Conservation (phyloP, 75 land plant genomes). For the Pseudotsuga menziesii region DNA sequence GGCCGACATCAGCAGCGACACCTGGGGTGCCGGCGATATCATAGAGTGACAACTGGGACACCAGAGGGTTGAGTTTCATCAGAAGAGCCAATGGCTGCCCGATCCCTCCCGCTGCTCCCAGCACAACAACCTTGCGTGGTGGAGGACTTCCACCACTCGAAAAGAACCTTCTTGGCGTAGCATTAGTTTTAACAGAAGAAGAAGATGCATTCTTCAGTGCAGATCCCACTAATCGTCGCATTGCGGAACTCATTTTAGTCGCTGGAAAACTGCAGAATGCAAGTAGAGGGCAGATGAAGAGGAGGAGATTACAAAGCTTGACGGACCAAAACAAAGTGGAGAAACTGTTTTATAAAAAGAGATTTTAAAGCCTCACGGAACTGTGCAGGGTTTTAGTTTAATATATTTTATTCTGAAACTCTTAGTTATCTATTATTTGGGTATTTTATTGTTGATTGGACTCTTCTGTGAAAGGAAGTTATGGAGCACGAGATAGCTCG, state of each 20-base stretch:
- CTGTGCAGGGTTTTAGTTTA: too few relatives aligned
- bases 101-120: conserved; percentile 98
- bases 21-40: conserved; percentile 98
- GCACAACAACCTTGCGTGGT: conserved; percentile 73
- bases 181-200: not conserved
- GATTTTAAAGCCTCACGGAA: too few relatives aligned
- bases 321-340: too few relatives aligned
- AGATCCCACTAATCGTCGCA: conserved; percentile 13
- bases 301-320: too few relatives aligned
- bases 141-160: conserved; percentile 30
- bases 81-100: conserved; percentile 90
- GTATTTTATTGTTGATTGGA: too few relatives aligned
- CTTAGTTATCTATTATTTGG: too few relatives aligned
- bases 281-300: too few relatives aligned
- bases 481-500: too few relatives aligned
- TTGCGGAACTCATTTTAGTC: conserved; percentile 18
- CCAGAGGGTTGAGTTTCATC: conserved; percentile 95
- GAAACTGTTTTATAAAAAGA: too few relatives aligned
- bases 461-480: too few relatives aligned
- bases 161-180: conserved; percentile 8
- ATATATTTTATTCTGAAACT: too few relatives aligned
- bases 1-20: conserved; percentile 94
- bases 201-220: conserved; percentile 11
- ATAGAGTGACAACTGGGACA: conserved; percentile 73
- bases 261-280: not conserved